Percentiles rank a stretch among this genome's conserved stretches.
Conservation (phyloP, 2,329 filamentous ascomycete genomes). For the Monosporascus sp. region DNA sequence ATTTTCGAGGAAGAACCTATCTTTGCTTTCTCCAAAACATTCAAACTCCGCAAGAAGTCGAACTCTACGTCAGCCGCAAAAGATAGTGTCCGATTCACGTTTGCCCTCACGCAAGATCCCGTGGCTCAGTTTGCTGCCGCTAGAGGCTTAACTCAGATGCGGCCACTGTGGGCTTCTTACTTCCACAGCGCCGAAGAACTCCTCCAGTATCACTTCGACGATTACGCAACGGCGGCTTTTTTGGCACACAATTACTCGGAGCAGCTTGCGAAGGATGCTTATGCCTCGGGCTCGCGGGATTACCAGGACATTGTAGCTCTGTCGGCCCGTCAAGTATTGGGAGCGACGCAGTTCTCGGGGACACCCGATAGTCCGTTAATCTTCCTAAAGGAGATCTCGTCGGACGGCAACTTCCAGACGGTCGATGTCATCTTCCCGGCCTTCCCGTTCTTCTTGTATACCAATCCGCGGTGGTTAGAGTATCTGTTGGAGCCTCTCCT, state of each 20-base stretch:
- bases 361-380: conserved; percentile 67
- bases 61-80: conserved; percentile 23
- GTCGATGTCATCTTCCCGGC: conserved; percentile 84
- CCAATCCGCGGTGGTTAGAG: conserved; percentile 73
- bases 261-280: conserved; percentile 66
- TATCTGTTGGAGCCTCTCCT: conserved; percentile 76
- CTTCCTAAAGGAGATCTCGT: conserved; percentile 83
- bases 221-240: conserved; percentile 58
- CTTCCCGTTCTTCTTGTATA: conserved; percentile 83
- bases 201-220: conserved; percentile 69
- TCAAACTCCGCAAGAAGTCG: conserved; percentile 40
- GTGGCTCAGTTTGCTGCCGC: conserved; percentile 75
- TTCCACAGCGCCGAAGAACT: conserved; percentile 60
- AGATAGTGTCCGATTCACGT: conserved; percentile 66
- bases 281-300: conserved; percentile 66
- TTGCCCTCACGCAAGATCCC: conserved; percentile 71
- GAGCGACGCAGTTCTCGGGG: conserved; percentile 70
- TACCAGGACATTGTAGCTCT: conserved; percentile 75
- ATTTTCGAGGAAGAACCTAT: conserved; percentile 77
- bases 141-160: conserved; percentile 71
- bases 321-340: conserved; percentile 74
- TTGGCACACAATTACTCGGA: conserved; percentile 70
- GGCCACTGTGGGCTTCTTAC: conserved; percentile 73
- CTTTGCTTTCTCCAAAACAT: conserved; percentile 70
- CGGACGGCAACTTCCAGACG: conserved; percentile 79